These are phyloP conservation scores for Daldinia sp. DNA, from an alignment of 2,329 filamentous ascomycete species.

Conservation along the genomic window DNA sequence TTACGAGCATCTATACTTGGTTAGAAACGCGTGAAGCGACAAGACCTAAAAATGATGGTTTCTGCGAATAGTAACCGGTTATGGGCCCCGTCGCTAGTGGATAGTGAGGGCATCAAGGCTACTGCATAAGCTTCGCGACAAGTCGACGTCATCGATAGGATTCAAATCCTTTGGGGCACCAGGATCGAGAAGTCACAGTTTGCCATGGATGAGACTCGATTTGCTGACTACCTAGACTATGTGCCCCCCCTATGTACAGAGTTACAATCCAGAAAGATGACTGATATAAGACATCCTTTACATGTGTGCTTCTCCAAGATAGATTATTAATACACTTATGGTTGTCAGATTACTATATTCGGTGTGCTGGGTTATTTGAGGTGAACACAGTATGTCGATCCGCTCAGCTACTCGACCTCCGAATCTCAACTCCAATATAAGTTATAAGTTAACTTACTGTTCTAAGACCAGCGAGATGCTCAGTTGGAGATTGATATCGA, in stretches of 20 bases:
- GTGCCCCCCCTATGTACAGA: background rate
- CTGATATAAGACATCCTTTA: background rate
- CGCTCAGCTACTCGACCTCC: background rate
- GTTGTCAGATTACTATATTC: background rate
- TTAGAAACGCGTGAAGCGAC: background rate
- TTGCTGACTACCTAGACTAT: background rate
- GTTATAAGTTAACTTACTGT: background rate
- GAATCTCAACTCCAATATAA: background rate
- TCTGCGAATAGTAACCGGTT: background rate
- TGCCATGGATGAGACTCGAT: background rate
- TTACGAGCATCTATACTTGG: background rate
- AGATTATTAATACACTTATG: background rate
- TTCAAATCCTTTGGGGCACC: background rate
- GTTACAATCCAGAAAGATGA: background rate
- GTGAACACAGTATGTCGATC: background rate
- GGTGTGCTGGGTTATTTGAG: no score
- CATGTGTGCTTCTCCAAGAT: background rate
- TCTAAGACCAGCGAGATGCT: background rate
- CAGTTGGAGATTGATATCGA: background rate
- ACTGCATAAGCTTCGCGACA: background rate
- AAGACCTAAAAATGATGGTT: background rate
- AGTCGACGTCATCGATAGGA: slow-evolving; percentile 6
- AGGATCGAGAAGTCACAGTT: background rate
- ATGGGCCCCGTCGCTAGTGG: background rate
- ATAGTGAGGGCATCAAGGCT: background rate